Conservation (phyloP, 495 filamentous ascomycete genomes). For the Penicillium paradoxum region DNA sequence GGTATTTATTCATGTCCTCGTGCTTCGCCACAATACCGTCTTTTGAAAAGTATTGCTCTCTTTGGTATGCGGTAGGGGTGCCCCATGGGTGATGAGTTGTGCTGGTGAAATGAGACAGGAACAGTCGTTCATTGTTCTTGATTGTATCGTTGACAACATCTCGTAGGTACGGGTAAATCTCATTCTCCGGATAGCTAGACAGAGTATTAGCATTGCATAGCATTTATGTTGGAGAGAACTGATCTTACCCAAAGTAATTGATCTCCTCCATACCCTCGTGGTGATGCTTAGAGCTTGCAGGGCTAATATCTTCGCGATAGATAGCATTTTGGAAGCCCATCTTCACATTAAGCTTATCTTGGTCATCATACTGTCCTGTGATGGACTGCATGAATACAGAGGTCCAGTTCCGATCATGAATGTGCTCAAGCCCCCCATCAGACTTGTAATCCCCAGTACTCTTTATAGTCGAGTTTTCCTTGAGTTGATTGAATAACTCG, state of each 20-base stretch:
- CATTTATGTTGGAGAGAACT: neutral
- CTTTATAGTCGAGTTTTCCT: conserved; percentile 4
- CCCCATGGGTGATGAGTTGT: conserved; percentile 40
- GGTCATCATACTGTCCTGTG: conserved; percentile 35
- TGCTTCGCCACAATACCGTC: conserved; percentile 14
- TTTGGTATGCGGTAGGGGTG: conserved; percentile 25
- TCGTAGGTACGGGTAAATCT: conserved; percentile 17
- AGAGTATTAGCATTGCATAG: neutral
- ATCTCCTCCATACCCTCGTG: conserved; percentile 26
- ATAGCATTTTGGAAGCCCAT: conserved; percentile 34
- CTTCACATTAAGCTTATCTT: conserved; percentile 27
- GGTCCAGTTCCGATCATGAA: conserved; percentile 26
- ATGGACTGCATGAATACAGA: conserved; percentile 38
- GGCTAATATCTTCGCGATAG: conserved; percentile 26
- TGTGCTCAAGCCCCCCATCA: neutral
- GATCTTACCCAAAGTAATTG: conserved; percentile 39
- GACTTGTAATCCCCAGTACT: neutral
- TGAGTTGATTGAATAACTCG: conserved; percentile 35
- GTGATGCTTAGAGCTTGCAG: conserved; percentile 22
- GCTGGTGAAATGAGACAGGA: conserved; percentile 38
- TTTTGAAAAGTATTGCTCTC: conserved; percentile 23
- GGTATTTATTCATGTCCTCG: conserved; percentile 32
- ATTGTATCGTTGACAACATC: conserved; percentile 31
- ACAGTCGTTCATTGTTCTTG: conserved; percentile 27
- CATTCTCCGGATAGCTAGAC: conserved; percentile 13